Conservation (phyloP, 148 eudicot species). For the Chenopodium berlandieri region DNA sequence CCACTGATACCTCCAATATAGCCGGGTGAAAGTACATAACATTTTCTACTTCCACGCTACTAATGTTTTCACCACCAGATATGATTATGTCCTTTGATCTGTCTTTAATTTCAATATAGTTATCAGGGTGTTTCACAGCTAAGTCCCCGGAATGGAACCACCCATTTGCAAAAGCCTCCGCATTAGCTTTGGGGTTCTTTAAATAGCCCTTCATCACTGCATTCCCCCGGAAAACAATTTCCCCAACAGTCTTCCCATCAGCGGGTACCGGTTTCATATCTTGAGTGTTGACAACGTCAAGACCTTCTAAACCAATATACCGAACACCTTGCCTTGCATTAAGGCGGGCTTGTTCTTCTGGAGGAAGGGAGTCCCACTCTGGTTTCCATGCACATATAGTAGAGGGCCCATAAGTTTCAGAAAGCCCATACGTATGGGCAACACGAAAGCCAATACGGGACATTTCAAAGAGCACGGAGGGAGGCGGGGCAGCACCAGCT, state of each 20-base stretch:
- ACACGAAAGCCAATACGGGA: conserved; percentile 72
- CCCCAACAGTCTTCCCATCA: conserved; percentile 84
- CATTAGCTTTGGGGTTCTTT: conserved; percentile 83
- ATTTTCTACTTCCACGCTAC: conserved; percentile 88
- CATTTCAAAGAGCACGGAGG: conserved; percentile 72
- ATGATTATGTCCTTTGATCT: conserved; percentile 92
- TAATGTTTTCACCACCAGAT: conserved; percentile 94
- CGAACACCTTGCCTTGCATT: conserved; percentile 87
- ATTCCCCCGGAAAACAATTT: conserved; percentile 81
- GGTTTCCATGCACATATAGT: conserved; percentile 94
- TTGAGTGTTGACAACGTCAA: conserved; percentile 60
- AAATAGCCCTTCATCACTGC: conserved; percentile 91
- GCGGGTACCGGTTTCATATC: conserved; percentile 75
- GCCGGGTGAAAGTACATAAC: conserved; percentile 59
- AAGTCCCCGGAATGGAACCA: conserved; percentile 93
- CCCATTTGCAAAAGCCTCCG: conserved; percentile 73
- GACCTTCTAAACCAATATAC: conserved; percentile 61
- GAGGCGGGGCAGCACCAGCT: conserved; percentile 95
- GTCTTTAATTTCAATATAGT: conserved; percentile 86
- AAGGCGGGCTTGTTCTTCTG: conserved; percentile 63
- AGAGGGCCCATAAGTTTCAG: conserved; percentile 89
- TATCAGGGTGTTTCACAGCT: conserved; percentile 83
- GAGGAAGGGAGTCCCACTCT: conserved; percentile 78
- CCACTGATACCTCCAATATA: conserved; percentile 71
- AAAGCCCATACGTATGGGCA: conserved; percentile 89